Evolutionary conservation across 2,329 filamentous ascomycete genomes (phyloP), one percentile per base, ranked within the genome.

Genomic region (Fusarium agapanthi): DNA sequence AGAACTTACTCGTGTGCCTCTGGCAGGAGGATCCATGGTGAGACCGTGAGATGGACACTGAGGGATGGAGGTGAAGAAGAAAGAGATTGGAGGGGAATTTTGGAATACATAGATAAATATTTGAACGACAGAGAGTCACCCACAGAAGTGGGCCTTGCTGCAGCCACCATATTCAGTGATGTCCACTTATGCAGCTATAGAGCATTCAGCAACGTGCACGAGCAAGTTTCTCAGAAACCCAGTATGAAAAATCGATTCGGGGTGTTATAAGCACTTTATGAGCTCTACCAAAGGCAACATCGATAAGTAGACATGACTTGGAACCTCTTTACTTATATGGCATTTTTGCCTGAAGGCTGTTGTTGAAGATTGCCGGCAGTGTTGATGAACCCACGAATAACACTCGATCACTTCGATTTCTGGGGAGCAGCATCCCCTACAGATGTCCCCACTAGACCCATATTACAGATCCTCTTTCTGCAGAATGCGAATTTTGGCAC

Each of bases 221-320:
- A 40, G 34, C 50, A 54, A 28, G 11, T 14, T n/a, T 28, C 34
- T 54, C 24, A 14, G 10, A 14, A 18, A 7, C 6, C 4, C 20
- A 18, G 14, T 14, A 18, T 11, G 6, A n/a, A 14, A 30, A 14
- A 14, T 15, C 3, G 15, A 28, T 18, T n/a, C 15, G 14, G 11
- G 7, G 6, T 40, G 1, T 13, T 28, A 5, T 11, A 22, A 26
- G 20, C 14, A 28, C 20, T 1, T 1, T 14, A 54, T 40, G 8
- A 10, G 14, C 24, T 40, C 10, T 37, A 13, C 3, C 0, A 9
- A 22, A 37, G 14, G 4, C 1, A 18, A 5, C 0, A n/a, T 18
- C 4, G 18, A 16, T 4, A 14, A 2, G 10, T 28, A 3, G 22
- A 5, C 7, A 54, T 22, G 8, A 5, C 8, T 28, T 28, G 0